Evolutionary conservation across 805 yeast genomes (phyloP).

Genomic region (Candida boleticola): DNA sequence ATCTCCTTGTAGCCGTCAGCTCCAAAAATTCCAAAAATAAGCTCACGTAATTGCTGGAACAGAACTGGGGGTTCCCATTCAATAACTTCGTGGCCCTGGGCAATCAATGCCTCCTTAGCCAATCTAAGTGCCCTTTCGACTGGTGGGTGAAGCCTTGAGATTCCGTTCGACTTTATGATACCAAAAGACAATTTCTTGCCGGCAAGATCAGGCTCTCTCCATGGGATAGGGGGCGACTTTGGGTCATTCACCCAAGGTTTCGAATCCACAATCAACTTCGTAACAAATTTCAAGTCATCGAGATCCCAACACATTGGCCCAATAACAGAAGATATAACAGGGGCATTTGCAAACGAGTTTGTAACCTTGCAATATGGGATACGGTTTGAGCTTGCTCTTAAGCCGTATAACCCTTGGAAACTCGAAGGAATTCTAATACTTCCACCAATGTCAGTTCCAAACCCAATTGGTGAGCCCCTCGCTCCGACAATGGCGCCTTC

Average conservation of each 20-base stretch:
- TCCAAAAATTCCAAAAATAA: constrained; percentile 45
- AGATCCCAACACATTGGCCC: constrained; percentile 19
- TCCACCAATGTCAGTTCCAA: constrained; percentile 53
- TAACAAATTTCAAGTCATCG: constrained; percentile 5
- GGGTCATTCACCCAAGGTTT: constrained; percentile 9
- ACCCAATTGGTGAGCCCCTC: constrained; percentile 39
- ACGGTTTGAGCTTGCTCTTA: constrained; percentile 49
- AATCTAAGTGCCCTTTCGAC: constrained; percentile 5
- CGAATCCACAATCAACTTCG: constrained; percentile 5
- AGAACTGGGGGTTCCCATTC: constrained; percentile 40
- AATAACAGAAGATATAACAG: constrained; percentile 3
- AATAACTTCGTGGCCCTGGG: constrained; percentile 46
- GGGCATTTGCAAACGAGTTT: constrained; percentile 3
- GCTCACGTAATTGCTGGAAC: constrained; percentile 17
- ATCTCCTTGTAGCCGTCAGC: constrained; percentile 32
- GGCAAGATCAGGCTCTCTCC: constrained; percentile 2
- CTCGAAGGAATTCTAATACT: constrained; percentile 55
- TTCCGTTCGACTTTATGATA: constrained; percentile 3
- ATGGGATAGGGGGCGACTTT: constrained; percentile 4
- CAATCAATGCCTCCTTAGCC: constrained; percentile 3
- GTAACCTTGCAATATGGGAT: constrained; percentile 28
- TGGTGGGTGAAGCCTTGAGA: constrained; percentile 7
- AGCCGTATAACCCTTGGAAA: constrained; percentile 49
- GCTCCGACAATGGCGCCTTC: constrained; percentile 46
- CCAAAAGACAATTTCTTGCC: constrained; percentile 5